A percentile compares a stretch with the other conserved stretches of the same genome.
Evolutionary conservation across 257 asterid genomes (phyloP).

Genomic region (Solanum stenotomum): DNA sequence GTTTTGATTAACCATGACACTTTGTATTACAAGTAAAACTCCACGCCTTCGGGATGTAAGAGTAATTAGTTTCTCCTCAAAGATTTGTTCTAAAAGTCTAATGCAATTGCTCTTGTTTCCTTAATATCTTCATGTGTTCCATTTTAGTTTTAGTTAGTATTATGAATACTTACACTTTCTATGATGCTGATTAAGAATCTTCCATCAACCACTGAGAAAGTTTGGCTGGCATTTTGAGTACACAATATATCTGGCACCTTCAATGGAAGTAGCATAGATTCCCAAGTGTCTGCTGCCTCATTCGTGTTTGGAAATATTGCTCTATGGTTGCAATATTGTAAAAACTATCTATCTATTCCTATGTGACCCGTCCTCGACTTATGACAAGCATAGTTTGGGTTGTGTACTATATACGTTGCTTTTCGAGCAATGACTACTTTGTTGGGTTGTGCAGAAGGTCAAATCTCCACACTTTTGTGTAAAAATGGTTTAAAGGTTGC

Average conservation of each 20-base stretch:
- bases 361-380: background rate
- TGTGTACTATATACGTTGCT: background rate
- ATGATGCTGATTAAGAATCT: too few species aligned
- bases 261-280: background rate
- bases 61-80: too few species aligned
- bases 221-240: background rate
- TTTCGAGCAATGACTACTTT: background rate
- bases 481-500: background rate
- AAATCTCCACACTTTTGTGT: background rate
- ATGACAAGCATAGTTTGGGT: background rate
- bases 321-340: background rate
- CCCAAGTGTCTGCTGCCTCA: background rate
- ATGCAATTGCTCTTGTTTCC: too few species aligned
- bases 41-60: too few species aligned
- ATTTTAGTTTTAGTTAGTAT: too few species aligned
- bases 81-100: too few species aligned
- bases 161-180: too few species aligned
- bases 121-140: too few species aligned
- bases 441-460: background rate
- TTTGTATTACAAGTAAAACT: too few species aligned
- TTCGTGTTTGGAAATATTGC: background rate
- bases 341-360: background rate
- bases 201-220: too few species aligned
- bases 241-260: background rate
- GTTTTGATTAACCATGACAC: too few species aligned